Percentiles rank a stretch among this genome's conserved stretches.
Evolutionary conservation across 148 eudicot genomes (phyloP).

Genomic region (Rhododendron henanense): DNA sequence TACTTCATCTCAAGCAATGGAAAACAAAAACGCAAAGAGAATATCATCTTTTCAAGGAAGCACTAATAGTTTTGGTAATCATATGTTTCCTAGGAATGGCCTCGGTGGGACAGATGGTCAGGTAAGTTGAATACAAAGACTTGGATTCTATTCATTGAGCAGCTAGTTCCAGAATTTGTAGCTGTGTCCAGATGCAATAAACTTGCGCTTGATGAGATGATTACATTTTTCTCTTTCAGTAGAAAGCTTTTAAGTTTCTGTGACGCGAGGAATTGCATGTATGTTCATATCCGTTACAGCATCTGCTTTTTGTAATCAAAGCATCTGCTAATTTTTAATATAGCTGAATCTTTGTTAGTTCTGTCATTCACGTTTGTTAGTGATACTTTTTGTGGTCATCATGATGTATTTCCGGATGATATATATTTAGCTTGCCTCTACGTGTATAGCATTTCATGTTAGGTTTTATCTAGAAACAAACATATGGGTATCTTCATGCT

Average conservation of each 20-base stretch:
- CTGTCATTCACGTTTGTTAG: not conserved
- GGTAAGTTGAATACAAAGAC: conserved; percentile 20
- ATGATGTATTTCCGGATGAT: not conserved
- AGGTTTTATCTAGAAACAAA: not conserved
- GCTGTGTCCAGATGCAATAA: not conserved
- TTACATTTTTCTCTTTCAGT: not conserved
- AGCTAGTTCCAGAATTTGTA: not conserved
- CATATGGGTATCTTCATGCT: not conserved
- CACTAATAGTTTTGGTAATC: not conserved
- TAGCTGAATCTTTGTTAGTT: too few species aligned
- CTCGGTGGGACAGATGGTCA: conserved; percentile 3
- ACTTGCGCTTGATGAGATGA: not conserved
- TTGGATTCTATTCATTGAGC: not conserved
- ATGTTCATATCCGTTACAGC: not conserved
- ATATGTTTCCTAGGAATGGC: conserved; percentile 14
- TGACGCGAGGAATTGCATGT: not conserved
- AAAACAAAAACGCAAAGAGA: conserved; percentile 2
- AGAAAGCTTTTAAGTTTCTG: not conserved
- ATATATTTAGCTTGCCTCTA: not conserved
- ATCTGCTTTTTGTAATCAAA: not conserved
- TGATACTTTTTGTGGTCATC: not conserved
- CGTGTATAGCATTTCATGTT: not conserved
- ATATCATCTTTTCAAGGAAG: conserved; percentile 6
- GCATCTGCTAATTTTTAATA: not conserved
- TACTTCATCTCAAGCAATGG: conserved; percentile 18